A percentile compares a stretch with the other conserved stretches of the same genome.
These are phyloP conservation scores for Blumeria graminis DNA, from an alignment of 2,329 filamentous ascomycete species.

Conservation along the genomic window DNA sequence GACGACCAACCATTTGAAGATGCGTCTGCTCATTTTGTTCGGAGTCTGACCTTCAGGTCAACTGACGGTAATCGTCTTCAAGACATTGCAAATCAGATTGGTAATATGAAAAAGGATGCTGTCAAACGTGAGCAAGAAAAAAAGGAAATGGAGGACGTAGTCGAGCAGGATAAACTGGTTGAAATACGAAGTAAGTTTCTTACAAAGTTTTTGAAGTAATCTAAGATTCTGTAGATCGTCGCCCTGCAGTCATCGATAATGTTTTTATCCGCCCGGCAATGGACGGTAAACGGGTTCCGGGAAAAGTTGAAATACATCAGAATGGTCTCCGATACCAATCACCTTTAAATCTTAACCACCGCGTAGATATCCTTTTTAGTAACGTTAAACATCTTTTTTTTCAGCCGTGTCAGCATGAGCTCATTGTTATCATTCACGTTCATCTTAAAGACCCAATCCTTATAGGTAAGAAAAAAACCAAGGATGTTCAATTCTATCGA, in stretches of 20 bases:
- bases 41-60: constrained; percentile 86
- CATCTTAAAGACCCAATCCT: constrained; percentile 96
- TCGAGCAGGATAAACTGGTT: constrained; percentile 91
- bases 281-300: constrained; percentile 89
- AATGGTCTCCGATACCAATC: constrained; percentile 94
- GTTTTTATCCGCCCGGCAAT: constrained; percentile 88
- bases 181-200: constrained; percentile 60
- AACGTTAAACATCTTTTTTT: constrained; percentile 98
- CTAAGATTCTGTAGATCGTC: constrained; percentile 46
- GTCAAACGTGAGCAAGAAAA: constrained; percentile 91
- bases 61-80: constrained; percentile 72
- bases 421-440: constrained; percentile 95
- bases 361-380: constrained; percentile 86
- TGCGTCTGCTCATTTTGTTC: constrained; percentile 79
- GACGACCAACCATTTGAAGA: constrained; percentile 98
- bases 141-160: constrained; percentile 98
- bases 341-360: constrained; percentile 52
- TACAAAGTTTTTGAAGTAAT: constrained; percentile 1
- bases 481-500: constrained; percentile 93
- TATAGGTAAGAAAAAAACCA: constrained; percentile 93
- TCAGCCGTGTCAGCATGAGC: constrained; percentile 84
- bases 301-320: constrained; percentile 91
- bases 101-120: constrained; percentile 82
- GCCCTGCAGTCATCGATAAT: constrained; percentile 72
- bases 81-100: constrained; percentile 79